Conservation (phyloP, 179 eudicot species). For the Silene noctiflora region DNA sequence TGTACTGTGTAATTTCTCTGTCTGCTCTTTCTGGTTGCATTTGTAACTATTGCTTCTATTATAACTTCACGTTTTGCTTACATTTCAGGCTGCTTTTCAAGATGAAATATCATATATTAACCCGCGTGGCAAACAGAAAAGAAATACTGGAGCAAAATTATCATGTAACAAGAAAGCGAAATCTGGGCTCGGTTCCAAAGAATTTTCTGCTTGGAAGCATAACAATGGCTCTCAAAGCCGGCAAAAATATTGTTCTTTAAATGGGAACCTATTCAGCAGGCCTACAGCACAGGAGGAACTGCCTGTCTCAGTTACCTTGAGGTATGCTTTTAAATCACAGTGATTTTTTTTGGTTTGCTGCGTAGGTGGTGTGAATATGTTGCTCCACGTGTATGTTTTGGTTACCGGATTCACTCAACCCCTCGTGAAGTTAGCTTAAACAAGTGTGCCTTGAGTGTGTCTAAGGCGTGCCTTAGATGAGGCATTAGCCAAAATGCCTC, state of each 20-base stretch:
- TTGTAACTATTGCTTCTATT: conserved; percentile 11
- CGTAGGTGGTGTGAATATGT: not conserved
- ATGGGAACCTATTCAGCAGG: conserved; percentile 24
- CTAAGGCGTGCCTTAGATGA: too few relatives aligned
- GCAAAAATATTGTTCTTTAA: conserved; percentile 18
- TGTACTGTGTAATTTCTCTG: conserved; percentile 20
- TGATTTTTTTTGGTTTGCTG: not conserved
- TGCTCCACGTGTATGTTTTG: not conserved
- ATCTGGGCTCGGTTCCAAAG: conserved; percentile 26
- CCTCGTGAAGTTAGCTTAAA: not conserved
- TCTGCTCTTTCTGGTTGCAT: conserved; percentile 18
- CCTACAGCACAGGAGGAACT: conserved; percentile 23
- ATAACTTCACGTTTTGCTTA: conserved; percentile 9
- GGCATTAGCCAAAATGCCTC: too few relatives aligned
- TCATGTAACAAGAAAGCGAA: conserved; percentile 31
- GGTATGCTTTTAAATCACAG: conserved; percentile 28
- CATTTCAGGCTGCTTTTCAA: conserved; percentile 43
- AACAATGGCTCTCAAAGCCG: conserved; percentile 23
- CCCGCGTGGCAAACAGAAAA: conserved; percentile 32
- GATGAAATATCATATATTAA: conserved; percentile 33
- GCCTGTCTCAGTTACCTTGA: conserved; percentile 15
- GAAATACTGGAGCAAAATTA: conserved; percentile 21
- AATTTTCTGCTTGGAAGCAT: conserved; percentile 28
- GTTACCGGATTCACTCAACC: not conserved
- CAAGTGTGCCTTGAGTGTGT: too few relatives aligned